Conservation (phyloP, 192 early-diverging fungal species). For the Gaertneriomyces semiglobifer region DNA sequence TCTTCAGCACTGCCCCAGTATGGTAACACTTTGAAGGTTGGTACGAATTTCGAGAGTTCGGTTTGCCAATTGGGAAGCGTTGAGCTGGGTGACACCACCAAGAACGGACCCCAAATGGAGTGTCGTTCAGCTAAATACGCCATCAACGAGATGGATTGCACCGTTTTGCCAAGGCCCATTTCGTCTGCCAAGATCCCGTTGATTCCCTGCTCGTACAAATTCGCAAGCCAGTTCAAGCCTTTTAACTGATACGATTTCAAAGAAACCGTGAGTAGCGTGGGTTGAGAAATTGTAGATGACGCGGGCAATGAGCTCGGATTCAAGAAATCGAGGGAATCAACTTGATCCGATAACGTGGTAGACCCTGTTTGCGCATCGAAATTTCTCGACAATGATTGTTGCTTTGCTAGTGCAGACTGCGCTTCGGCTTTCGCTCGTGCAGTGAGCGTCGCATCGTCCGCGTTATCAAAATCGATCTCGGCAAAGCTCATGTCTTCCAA, state of each 20-base stretch:
- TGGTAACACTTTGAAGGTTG: conserved; percentile 74
- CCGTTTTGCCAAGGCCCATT: conserved; percentile 77
- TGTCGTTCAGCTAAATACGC: conserved; percentile 83
- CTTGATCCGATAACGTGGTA: conserved; percentile 7
- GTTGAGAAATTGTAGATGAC: conserved; percentile 72
- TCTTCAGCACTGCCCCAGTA: conserved; percentile 87
- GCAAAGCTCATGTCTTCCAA: conserved; percentile 37
- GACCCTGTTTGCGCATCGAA: conserved; percentile 44
- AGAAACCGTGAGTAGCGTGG: conserved; percentile 74
- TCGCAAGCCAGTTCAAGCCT: conserved; percentile 90
- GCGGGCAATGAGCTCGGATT: conserved; percentile 72
- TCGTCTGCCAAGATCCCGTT: conserved; percentile 76
- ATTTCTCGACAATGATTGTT: conserved; percentile 59
- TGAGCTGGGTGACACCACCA: conserved; percentile 84
- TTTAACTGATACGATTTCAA: conserved; percentile 82
- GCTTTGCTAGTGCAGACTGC: conserved; percentile 70
- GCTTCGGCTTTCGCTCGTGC: conserved; percentile 71
- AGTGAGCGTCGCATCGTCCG: conserved; percentile 64
- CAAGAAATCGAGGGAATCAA: conserved; percentile 85
- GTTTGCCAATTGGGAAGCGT: conserved; percentile 93
- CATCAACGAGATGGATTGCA: conserved; percentile 87
- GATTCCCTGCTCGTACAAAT: conserved; percentile 88
- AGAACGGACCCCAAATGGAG: conserved; percentile 87
- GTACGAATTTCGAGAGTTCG: conserved; percentile 77
- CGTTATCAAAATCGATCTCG: conserved; percentile 78